Evolutionary conservation across 2,329 filamentous ascomycete genomes (phyloP).

Genomic region (Penicillium sp.): DNA sequence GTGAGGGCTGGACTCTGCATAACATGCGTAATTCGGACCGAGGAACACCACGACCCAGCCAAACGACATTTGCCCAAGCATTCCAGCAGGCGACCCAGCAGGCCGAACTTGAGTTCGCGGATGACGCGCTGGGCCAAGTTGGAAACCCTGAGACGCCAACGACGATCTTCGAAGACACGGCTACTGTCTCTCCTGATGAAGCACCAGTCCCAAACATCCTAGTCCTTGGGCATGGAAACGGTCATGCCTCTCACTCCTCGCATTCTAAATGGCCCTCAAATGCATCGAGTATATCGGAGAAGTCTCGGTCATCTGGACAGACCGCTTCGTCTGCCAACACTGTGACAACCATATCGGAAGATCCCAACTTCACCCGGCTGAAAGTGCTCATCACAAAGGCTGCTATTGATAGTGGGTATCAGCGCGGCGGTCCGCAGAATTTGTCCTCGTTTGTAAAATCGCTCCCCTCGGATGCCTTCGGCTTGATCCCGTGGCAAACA

Average conservation of each 20-base stretch:
- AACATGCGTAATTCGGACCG: slow-evolving; percentile 70
- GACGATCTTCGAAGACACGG: slow-evolving; percentile 90
- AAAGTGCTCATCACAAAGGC: slow-evolving; percentile 80
- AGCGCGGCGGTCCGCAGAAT: slow-evolving; percentile 56
- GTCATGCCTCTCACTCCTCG: slow-evolving; percentile 47
- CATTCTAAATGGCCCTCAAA: slow-evolving; percentile 69
- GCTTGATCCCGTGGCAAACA: slow-evolving; percentile 66
- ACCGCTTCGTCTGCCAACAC: slow-evolving; percentile 47
- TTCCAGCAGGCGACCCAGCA: slow-evolving; percentile 51
- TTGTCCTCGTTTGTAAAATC: slow-evolving; percentile 74
- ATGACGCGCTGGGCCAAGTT: slow-evolving; percentile 26
- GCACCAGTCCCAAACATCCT: slow-evolving; percentile 82
- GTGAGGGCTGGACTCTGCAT: slow-evolving; percentile 80
- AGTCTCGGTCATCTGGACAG: slow-evolving; percentile 63
- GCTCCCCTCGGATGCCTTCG: slow-evolving; percentile 75
- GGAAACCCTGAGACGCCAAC: slow-evolving; percentile 78
- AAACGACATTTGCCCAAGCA: slow-evolving; percentile 67
- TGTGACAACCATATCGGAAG: slow-evolving; percentile 55
- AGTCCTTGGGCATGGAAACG: slow-evolving; percentile 70
- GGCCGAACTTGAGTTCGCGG: slow-evolving; percentile 34
- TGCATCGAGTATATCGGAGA: slow-evolving; percentile 73
- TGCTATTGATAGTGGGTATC: slow-evolving; percentile 79
- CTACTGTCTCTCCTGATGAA: slow-evolving; percentile 78
- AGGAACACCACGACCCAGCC: slow-evolving; percentile 77
- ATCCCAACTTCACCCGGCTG: slow-evolving; percentile 72